Evolutionary conservation across 108 stramenopile species (phyloP), one percentile per base, ranked within the genome.

Genomic region (Fragilariopsis cylindrus): DNA sequence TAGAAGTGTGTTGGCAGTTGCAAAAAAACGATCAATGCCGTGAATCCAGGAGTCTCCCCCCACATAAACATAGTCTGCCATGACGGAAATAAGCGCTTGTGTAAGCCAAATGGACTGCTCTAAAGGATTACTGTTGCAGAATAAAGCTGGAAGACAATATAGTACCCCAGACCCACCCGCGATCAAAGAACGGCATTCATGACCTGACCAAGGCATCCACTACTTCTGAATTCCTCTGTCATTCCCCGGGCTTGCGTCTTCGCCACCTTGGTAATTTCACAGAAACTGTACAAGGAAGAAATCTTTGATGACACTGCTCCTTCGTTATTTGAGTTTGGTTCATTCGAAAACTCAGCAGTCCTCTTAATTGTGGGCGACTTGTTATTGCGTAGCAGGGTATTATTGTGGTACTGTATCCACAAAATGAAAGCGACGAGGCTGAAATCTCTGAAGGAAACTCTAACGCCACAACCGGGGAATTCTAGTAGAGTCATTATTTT

Each of bases 11-110:
- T 69, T 66, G 21, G 57, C 48, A 40, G 53, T 69, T 8, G 75
- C 75, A 48, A 69, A 65, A 47, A 57, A 48, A 42, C 75, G 75
- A 76, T 76, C 75, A 44, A 76, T 4, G 13, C 75, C 75, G 60
- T 76, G 75, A 49, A 66, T 49, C 18, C 48, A 19, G 4, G 75
- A 76, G 11, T 55, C 52, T 49, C 12, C 9, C 47, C 19, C 49
- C 48, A 76, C 60, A 48, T 60, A 76, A 48, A 57, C 41, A 30
- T 76, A 76, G 43, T 76, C 75, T 56, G 75, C 75, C 75, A 76
- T 12, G 21, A 76, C 47, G 3, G 75, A 76, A 15, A 66, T n/a
- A 4, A 47, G 5, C 8, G 75, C 66, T 50, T 76, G 75, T 43
- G 60, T 4, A 44, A 67, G 45, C 75, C 75, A 76, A 56, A 41